Evolutionary conservation across 352 stramenopile genomes (phyloP).

Genomic region (Thalassiosira tumida): DNA sequence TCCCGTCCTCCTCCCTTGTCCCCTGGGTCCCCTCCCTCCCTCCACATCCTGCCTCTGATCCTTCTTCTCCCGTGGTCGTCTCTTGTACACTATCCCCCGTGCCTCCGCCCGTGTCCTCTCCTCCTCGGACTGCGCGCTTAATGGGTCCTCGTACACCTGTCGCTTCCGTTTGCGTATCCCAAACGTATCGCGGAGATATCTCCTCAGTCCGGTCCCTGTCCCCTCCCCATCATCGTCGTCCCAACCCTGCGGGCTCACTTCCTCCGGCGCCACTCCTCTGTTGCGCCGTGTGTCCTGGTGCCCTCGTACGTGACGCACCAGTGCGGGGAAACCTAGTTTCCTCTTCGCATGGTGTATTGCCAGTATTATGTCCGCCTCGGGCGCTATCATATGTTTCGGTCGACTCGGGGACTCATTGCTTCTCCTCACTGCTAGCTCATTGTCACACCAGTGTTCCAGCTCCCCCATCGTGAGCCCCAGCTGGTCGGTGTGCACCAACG

Average conservation of each 20-base stretch:
- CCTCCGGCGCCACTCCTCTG: too few species aligned
- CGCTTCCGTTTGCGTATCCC: too few species aligned
- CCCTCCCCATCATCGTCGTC: too few species aligned
- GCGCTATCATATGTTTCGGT: neutral
- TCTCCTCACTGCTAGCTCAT: neutral
- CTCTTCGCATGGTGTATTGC: slow-evolving; percentile 25
- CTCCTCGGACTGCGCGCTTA: too few species aligned
- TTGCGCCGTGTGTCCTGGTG: slow-evolving; percentile 14
- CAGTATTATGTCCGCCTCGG: slow-evolving; percentile 51
- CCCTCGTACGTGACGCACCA: neutral
- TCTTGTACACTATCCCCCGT: too few species aligned
- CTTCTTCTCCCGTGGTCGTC: too few species aligned
- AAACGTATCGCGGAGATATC: too few species aligned
- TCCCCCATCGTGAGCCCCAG: neutral
- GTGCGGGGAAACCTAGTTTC: neutral
- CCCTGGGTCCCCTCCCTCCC: neutral
- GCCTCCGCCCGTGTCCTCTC: neutral
- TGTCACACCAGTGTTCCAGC: slow-evolving; percentile 59
- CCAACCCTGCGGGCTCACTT: too few species aligned
- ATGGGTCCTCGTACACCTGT: too few species aligned
- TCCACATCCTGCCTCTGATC: too few species aligned
- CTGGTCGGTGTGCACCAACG: neutral
- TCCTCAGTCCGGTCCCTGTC: too few species aligned
- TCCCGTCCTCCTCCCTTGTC: neutral
- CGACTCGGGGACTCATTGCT: neutral